Base-by-base conservation (phyloP, 73 alveolate genomes). In the Paramecium primaurelia region DNA sequence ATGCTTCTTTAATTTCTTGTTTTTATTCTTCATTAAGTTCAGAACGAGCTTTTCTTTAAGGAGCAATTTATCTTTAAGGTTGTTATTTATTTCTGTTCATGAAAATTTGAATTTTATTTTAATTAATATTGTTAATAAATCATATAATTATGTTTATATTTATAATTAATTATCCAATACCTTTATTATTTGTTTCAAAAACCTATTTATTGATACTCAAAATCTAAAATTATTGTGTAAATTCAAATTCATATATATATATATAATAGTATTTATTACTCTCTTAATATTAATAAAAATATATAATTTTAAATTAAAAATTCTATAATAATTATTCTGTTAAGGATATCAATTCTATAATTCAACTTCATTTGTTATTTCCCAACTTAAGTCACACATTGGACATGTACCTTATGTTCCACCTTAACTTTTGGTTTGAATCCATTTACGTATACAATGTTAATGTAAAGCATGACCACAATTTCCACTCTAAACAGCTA, bases 21-120 rank as follows among this genome's bases (percentile, higher is more conserved):
- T 77, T 92, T 73, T 96, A 96, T 49, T 95, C 98, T 80, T 96
- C 98, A 58, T 97, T 96, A 34, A 96, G 86, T 92, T 96, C 98
- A 18, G 93, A 58, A n/a, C 98, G 71, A 40, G 93, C 93, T 80
- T 88, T 92, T 80, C 97, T 96, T 42, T 59, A 22, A 6, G 84
- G 84, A 7, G 42, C 71, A 18, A 45, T 71, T 59, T 77, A 45
- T 88, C 77, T 89, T 32, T 71, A 30, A 71, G 94, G 94, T 58
- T 89, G 37, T 80, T 45, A 12, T 32, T 64, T 34, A 8, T 26
- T 64, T 64, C 84, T 16, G 69, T 4, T 54, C 69, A 54, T 54
- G 32, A 64, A 64, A 64, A 64, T 64, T 64, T 64, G 84, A 64
- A 64, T 54, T 64, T 64, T 64, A 64, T 64, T 64, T 64, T 28